Conservation (phyloP, 495 filamentous ascomycete genomes). For the Penicillium soppii region DNA sequence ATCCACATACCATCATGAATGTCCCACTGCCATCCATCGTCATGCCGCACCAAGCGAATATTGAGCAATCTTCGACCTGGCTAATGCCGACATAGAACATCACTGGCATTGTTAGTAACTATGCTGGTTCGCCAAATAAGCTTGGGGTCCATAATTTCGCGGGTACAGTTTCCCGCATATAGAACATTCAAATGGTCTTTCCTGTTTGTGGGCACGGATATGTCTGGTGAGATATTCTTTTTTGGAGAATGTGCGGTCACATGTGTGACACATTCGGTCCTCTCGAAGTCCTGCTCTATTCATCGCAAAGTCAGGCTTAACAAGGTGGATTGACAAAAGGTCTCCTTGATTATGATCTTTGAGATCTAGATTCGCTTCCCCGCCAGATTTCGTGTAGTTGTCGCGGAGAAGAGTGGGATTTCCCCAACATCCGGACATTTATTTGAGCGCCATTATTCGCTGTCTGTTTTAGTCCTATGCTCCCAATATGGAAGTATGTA, state of each 20-base stretch:
- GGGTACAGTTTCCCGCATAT: conserved; percentile 30
- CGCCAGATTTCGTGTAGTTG: too few species aligned
- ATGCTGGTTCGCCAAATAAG: background rate
- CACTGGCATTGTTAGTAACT: conserved; percentile 8
- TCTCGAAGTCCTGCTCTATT: conserved; percentile 7
- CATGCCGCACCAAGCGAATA: conserved; percentile 36
- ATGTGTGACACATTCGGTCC: conserved; percentile 14
- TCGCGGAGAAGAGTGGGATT: too few species aligned
- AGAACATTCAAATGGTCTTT: conserved; percentile 30
- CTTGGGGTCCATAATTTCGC: conserved; percentile 14
- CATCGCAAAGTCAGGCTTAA: too few species aligned
- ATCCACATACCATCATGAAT: conserved; percentile 40
- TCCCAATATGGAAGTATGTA: too few species aligned
- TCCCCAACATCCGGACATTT: too few species aligned
- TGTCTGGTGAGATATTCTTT: conserved; percentile 33
- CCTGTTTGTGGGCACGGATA: conserved; percentile 34
- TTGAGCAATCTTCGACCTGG: conserved; percentile 28
- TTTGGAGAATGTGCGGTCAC: conserved; percentile 32
- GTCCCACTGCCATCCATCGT: conserved; percentile 40
- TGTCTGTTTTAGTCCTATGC: too few species aligned
- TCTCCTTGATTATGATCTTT: too few species aligned
- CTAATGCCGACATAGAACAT: conserved; percentile 27
- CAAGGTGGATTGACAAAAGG: too few species aligned
- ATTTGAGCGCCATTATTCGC: too few species aligned
- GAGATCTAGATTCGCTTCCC: too few species aligned